phyloP scores from a whole-genome alignment of 768 basidiomycete species.

The Paxillus ammoniavirescens region DNA sequence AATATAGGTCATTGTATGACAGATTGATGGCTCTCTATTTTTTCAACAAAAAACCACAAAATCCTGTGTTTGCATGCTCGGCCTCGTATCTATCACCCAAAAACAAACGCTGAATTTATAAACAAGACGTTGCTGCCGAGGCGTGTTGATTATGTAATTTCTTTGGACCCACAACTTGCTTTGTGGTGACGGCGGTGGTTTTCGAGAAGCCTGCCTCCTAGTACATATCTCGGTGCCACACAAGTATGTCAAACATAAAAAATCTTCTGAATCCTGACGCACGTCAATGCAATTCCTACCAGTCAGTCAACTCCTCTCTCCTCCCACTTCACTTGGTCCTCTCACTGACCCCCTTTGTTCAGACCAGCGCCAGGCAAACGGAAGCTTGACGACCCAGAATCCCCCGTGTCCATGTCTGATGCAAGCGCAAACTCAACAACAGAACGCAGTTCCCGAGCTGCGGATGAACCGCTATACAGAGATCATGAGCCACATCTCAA shows the following conservation, averaged over 20 bases:
- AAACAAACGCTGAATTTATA: too few species aligned
- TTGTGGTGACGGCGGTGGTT: neutral
- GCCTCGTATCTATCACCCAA: too few species aligned
- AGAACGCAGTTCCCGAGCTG: conserved; percentile 16
- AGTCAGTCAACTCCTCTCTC: conserved; percentile 34
- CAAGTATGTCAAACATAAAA: conserved; percentile 53
- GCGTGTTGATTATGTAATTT: conserved; percentile 25
- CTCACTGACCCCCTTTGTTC: conserved; percentile 27
- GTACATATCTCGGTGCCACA: conserved; percentile 17
- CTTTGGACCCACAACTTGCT: conserved; percentile 33
- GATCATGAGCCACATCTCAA: conserved; percentile 67
- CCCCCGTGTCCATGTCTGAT: conserved; percentile 37
- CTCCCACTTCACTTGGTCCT: conserved; percentile 7
- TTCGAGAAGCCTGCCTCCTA: conserved; percentile 7
- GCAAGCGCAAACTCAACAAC: conserved; percentile 28
- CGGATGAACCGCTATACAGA: conserved; percentile 26
- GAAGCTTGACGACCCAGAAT: conserved; percentile 25
- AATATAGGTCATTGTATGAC: too few species aligned
- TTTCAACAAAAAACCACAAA: too few species aligned
- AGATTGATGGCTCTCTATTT: too few species aligned
- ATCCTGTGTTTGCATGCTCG: too few species aligned
- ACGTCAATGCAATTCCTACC: conserved; percentile 35
- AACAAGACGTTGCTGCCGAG: too few species aligned
- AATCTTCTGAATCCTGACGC: conserved; percentile 58
- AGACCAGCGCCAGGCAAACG: conserved; percentile 24